These are phyloP conservation scores for Climacium dendroides DNA, from an alignment of 225 moss, liverwort and hornwort species.

Conservation along the genomic window DNA sequence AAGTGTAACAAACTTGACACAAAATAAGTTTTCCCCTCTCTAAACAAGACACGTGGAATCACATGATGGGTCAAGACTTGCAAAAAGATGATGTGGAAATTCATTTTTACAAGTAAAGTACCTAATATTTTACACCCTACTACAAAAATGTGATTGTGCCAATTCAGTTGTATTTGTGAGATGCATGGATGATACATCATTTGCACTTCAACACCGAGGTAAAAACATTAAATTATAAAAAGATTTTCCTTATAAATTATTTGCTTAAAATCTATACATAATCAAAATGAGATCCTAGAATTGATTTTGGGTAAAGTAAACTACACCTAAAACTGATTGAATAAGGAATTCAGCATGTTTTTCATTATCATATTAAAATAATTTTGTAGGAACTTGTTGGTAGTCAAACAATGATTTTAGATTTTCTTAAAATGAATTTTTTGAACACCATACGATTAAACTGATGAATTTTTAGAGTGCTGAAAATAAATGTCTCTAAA, in stretches of 20 bases:
- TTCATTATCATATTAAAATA: background rate
- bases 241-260: background rate
- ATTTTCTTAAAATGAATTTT: background rate
- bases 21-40: background rate
- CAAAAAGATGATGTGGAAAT: background rate
- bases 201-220: background rate
- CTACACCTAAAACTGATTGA: accelerated
- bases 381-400: background rate
- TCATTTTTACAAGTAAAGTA: background rate
- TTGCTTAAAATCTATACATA: background rate
- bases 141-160: too few species aligned
- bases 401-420: accelerated
- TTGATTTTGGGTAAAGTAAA: background rate
- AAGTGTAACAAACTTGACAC: background rate
- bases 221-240: background rate
- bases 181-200: background rate
- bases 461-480: background rate
- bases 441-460: too few species aligned
- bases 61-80: background rate
- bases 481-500: background rate
- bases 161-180: background rate
- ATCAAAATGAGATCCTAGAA: background rate
- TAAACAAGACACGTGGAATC: background rate
- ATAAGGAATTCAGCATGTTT: background rate
- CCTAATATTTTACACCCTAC: background rate